A percentile compares a stretch with the other conserved stretches of the same genome.
These are phyloP conservation scores for Cercospora janseana DNA, from an alignment of 2,329 filamentous ascomycete species.

Conservation along the genomic window DNA sequence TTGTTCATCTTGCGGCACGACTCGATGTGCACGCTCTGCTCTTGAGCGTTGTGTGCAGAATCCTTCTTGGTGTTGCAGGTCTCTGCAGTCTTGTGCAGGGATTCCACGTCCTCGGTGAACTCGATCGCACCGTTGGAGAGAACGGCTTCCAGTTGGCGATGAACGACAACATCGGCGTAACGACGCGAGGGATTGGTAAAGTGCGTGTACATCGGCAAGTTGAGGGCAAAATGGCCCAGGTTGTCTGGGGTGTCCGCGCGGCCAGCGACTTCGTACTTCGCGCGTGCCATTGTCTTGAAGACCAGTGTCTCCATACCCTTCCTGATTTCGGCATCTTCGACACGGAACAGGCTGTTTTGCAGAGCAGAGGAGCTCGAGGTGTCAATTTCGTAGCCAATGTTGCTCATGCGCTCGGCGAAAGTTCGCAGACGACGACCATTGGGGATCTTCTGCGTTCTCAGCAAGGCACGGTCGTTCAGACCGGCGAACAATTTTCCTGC, in stretches of 20 bases:
- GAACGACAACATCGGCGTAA: slow-evolving; percentile 91
- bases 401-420: slow-evolving; percentile 89
- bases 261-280: slow-evolving; percentile 87
- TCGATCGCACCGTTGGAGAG: slow-evolving; percentile 79
- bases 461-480: slow-evolving; percentile 86
- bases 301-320: slow-evolving; percentile 98
- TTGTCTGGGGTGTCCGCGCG: slow-evolving; percentile 70
- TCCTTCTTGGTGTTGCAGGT: slow-evolving; percentile 99
- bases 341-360: slow-evolving; percentile 92
- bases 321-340: slow-evolving; percentile 82
- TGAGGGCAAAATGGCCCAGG: slow-evolving; percentile 86
- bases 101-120: slow-evolving; percentile 85
- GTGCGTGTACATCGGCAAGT: slow-evolving; percentile 91
- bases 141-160: slow-evolving; percentile 86
- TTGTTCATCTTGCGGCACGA: slow-evolving; percentile 95
- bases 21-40: slow-evolving; percentile 98
- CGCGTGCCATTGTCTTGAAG: slow-evolving; percentile 91
- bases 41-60: slow-evolving; percentile 92
- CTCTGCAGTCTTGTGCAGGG: slow-evolving; percentile 85
- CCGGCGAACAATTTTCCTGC: slow-evolving; percentile 77
- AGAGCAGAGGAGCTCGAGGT: slow-evolving; percentile 83
- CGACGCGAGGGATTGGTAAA: slow-evolving; percentile 94
- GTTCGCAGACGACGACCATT: slow-evolving; percentile 85
- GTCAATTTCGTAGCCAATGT: slow-evolving; percentile 86
- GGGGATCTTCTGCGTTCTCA: slow-evolving; percentile 80